Evolutionary conservation across 768 basidiomycete genomes (phyloP), one percentile per base, ranked within the genome.

Genomic region (Macrolepiota fuliginosa): DNA sequence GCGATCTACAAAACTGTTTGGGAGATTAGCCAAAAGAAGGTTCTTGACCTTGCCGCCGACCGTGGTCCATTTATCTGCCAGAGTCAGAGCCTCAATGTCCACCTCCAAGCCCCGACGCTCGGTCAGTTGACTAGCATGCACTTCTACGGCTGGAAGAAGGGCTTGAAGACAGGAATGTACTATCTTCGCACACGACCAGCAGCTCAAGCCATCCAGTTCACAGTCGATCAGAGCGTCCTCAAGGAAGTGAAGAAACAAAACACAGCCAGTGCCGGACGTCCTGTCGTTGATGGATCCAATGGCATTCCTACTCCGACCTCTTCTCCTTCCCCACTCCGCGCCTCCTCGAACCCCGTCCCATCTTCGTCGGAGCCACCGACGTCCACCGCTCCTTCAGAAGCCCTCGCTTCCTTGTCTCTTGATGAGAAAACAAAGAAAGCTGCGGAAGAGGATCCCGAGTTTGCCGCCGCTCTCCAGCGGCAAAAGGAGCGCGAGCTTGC

Each of bases 1-100:
- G 91, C 92, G 0, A 95, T 99, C 78, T 99, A 99, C 87, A 98
- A 98, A 81, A 99, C 96, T n/a, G 96, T 98, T 53, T 99, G 96
- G 96, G 96, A 99, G 79, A 96, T 99, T 74, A 89, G 86, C 49
- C 96, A 98, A 80, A 98, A 98, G 91, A 95, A 93, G 72, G 88
- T 99, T 65, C 88, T 99, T 62, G 97, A 99, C 78, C 83, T 99
- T 67, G 91, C 97, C 56, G 97, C 97, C n/a, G 97, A 99, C 73
- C 94, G 97, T 63, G 96, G 96, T 40, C 94, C 97, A 1, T 99
- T 89, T 80, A 97, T 98, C 75, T 96, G 94, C 77, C 96, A 99
- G 75, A 89, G 87, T 66, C 96, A 98, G 77, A 91, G 89, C 63
- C 78, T 99, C 72, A 98, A 98, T 74, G 85, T 99, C 61, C 96